Evolutionary conservation across 2,329 filamentous ascomycete genomes (phyloP).

Genomic region (Trichoderma aggressivum): DNA sequence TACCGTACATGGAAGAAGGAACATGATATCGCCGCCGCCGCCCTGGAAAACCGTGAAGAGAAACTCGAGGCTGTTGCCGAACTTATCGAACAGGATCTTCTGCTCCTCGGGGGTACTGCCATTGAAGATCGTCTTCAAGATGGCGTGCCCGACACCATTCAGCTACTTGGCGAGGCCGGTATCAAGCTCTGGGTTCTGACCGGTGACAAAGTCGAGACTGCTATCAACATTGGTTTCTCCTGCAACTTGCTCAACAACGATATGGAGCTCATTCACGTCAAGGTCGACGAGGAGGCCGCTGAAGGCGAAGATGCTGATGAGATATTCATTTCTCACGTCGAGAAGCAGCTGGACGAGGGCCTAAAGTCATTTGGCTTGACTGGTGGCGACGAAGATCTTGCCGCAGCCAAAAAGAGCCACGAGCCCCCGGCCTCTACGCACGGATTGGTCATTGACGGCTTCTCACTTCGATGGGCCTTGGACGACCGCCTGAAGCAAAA

Average conservation of each 20-base stretch:
- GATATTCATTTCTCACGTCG: conserved; percentile 54
- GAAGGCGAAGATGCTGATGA: conserved; percentile 45
- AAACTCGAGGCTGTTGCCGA: conserved; percentile 89
- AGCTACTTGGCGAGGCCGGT: conserved; percentile 82
- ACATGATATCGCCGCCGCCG: conserved; percentile 81
- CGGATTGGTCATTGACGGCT: conserved; percentile 91
- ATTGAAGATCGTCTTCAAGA: conserved; percentile 97
- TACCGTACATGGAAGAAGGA: conserved; percentile 82
- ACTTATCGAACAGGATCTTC: conserved; percentile 84
- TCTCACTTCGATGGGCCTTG: conserved; percentile 84
- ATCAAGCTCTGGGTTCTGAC: conserved; percentile 99
- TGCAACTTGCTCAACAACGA: conserved; percentile 97
- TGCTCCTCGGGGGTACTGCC: conserved; percentile 85
- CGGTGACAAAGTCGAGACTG: conserved; percentile 97
- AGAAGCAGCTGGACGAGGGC: conserved; percentile 70
- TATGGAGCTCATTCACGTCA: conserved; percentile 93
- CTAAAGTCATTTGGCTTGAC: conserved; percentile 72
- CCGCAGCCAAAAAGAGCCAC: conserved; percentile 74
- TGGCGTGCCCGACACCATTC: conserved; percentile 93
- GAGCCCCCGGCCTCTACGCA: conserved; percentile 84
- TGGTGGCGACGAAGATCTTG: conserved; percentile 81
- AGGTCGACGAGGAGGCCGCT: conserved; percentile 70
- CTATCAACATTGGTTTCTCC: conserved; percentile 99
- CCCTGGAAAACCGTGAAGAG: conserved; percentile 83
- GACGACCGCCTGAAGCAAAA: conserved; percentile 81